Percentiles rank a stretch among this genome's conserved stretches.
These are phyloP conservation scores for Colletotrichum lentis DNA, from an alignment of 2,329 filamentous ascomycete genomes.

Conservation along the genomic window DNA sequence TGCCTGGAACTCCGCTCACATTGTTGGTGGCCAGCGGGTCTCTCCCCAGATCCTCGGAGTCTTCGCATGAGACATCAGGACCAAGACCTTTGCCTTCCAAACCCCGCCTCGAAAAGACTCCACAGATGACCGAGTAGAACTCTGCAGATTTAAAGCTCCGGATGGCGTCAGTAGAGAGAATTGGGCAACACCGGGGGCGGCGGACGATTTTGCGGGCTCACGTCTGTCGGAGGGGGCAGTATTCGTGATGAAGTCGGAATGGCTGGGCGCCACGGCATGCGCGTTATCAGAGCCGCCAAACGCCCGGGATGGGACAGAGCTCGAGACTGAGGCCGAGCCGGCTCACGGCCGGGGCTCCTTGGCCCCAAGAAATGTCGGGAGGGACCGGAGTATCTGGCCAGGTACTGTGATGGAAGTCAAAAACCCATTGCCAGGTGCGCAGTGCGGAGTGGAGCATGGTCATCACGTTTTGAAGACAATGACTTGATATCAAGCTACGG, in stretches of 20 bases:
- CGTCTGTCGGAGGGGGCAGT: neutral
- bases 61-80: too few species aligned
- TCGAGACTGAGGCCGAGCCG: neutral
- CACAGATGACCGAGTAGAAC: conserved; percentile 3
- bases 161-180: neutral
- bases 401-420: neutral
- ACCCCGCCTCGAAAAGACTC: neutral
- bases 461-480: neutral
- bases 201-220: neutral
- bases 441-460: neutral
- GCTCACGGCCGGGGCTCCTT: conserved; percentile 9
- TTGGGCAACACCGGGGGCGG: too few species aligned
- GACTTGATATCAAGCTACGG: conserved; percentile 1
- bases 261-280: conserved; percentile 13
- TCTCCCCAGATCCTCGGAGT: neutral
- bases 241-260: neutral
- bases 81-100: neutral
- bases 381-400: neutral
- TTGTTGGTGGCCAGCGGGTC: neutral
- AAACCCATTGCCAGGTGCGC: neutral
- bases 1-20: conserved; percentile 3
- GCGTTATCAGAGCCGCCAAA: neutral
- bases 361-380: conserved; percentile 7
- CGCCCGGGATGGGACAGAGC: neutral
- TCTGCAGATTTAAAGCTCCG: neutral